Conservation (phyloP, 306 rosid genomes). For the Lathyrus aphaca region DNA sequence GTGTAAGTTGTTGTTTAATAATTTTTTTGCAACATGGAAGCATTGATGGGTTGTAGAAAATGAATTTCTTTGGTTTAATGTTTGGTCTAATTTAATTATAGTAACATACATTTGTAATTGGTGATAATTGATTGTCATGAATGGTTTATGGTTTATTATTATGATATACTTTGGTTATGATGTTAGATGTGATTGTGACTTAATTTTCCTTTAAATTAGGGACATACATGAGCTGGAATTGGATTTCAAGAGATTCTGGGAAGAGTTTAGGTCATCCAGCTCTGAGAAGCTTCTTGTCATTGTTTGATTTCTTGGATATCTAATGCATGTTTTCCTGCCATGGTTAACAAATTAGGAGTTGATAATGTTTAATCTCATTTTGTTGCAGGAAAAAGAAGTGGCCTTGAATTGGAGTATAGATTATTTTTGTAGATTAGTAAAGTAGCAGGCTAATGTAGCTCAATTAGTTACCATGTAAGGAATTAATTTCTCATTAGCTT, state of each 20-base stretch:
- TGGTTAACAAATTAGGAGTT: conserved; percentile 18
- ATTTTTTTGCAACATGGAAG: conserved; percentile 18
- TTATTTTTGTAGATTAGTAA: conserved; percentile 97
- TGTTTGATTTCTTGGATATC: conserved; percentile 29
- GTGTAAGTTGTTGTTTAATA: background rate
- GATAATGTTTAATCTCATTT: conserved; percentile 41
- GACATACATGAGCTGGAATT: conserved; percentile 96
- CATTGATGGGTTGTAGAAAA: conserved; percentile 26
- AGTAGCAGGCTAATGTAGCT: conserved; percentile 84
- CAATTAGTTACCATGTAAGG: conserved; percentile 92
- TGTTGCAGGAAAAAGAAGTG: conserved; percentile 95
- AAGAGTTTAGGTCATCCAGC: conserved; percentile 96
- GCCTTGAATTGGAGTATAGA: conserved; percentile 93
- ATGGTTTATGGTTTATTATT: background rate
- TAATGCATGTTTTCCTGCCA: conserved; percentile 20
- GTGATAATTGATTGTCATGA: conserved; percentile 10
- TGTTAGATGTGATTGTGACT: conserved; percentile 39
- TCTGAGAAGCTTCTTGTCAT: conserved; percentile 84
- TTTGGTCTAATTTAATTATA: background rate
- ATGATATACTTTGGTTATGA: conserved; percentile 32
- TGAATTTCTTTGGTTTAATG: conserved; percentile 6
- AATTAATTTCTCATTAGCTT: conserved; percentile 39
- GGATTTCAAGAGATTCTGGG: conserved; percentile 99
- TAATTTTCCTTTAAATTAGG: conserved; percentile 59
- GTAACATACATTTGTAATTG: background rate